Percentiles rank a stretch among this genome's conserved stretches.
phyloP scores from a whole-genome alignment of 2,329 filamentous ascomycete species.

The Neospermospora avenae region DNA sequence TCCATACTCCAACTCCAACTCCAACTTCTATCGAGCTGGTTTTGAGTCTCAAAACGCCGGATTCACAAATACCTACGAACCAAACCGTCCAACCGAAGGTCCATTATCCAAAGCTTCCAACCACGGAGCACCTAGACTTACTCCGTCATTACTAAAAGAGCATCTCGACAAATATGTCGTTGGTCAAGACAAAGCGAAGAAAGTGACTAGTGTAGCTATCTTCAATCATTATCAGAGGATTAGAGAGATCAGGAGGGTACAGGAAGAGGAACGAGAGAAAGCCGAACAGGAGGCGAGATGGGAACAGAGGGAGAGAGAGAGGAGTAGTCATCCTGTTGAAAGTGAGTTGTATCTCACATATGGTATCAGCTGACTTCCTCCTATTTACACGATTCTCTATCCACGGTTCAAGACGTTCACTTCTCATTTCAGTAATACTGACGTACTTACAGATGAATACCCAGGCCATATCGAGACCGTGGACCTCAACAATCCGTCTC shows the following conservation, averaged over 20 bases:
- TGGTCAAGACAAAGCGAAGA: slow-evolving; percentile 91
- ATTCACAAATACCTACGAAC: slow-evolving; percentile 61
- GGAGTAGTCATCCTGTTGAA: slow-evolving; percentile 72
- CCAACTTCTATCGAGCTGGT: slow-evolving; percentile 48
- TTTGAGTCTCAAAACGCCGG: slow-evolving; percentile 46
- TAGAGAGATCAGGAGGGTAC: slow-evolving; percentile 68
- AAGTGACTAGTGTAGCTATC: slow-evolving; percentile 86
- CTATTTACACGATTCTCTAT: too few species aligned
- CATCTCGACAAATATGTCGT: slow-evolving; percentile 95
- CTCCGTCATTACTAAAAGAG: slow-evolving; percentile 72
- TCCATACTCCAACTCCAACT: slow-evolving; percentile 16
- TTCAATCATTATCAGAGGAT: slow-evolving; percentile 96
- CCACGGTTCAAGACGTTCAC: too few species aligned
- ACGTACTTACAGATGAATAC: slow-evolving; percentile 52
- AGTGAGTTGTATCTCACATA: slow-evolving; percentile 49
- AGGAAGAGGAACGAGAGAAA: slow-evolving; percentile 60
- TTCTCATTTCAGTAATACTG: neutral
- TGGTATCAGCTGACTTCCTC: slow-evolving; percentile 3
- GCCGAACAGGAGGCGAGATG: slow-evolving; percentile 61
- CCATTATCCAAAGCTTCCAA: slow-evolving; percentile 49
- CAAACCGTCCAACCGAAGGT: slow-evolving; percentile 57
- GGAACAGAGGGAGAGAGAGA: slow-evolving; percentile 41
- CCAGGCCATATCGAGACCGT: slow-evolving; percentile 43
- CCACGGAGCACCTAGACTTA: slow-evolving; percentile 61
- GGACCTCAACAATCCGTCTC: slow-evolving; percentile 24